Conservation (phyloP, 768 basidiomycete species). For the Termitomyces sp. region DNA sequence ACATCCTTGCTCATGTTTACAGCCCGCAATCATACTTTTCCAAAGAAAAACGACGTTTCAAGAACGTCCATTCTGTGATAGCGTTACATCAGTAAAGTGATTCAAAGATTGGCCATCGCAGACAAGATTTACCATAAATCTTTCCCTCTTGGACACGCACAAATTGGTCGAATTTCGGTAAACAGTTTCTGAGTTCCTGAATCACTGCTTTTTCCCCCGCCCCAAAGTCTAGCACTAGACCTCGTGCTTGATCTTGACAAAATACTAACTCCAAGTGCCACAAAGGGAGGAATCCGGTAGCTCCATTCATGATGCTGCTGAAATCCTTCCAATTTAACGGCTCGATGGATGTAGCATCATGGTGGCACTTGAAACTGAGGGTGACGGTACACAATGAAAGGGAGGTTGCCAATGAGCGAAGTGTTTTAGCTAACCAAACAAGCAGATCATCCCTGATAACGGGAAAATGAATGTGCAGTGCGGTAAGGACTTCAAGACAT, state of each 20-base stretch:
- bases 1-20: neutral
- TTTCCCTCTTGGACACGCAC: neutral
- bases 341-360: neutral
- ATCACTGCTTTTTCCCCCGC: neutral
- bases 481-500: neutral
- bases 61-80: neutral
- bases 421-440: neutral
- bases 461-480: neutral
- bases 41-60: neutral
- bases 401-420: neutral
- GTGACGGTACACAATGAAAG: neutral
- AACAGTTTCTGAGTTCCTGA: neutral
- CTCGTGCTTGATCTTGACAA: neutral
- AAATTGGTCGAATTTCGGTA: neutral
- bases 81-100: neutral
- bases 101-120: neutral
- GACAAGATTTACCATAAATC: neutral
- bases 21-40: neutral
- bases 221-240: neutral
- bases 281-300: neutral
- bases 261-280: neutral
- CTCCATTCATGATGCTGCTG: neutral
- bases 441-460: neutral
- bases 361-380: neutral
- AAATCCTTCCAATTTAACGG: neutral